A percentile compares a stretch with the other conserved stretches of the same genome.
These are phyloP conservation scores for Tetraselmis striata DNA, from an alignment of 139 green algal species.

Conservation along the genomic window DNA sequence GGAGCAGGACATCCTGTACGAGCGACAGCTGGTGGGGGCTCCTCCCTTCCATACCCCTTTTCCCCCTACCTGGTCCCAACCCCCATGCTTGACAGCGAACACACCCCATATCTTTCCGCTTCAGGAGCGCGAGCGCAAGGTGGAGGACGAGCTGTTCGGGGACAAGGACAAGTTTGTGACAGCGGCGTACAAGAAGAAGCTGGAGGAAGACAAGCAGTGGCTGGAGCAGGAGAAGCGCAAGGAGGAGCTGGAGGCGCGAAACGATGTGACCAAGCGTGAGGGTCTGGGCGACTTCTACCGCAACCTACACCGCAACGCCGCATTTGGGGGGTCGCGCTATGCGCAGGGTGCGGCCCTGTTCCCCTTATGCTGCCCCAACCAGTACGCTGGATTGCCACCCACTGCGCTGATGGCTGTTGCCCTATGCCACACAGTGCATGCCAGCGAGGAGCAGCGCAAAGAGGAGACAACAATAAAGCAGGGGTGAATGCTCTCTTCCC, in stretches of 20 bases:
- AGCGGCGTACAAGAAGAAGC: constrained; percentile 83
- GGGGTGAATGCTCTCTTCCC: neutral
- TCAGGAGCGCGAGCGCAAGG: constrained; percentile 40
- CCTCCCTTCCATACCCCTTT: no score
- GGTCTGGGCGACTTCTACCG: constrained; percentile 37
- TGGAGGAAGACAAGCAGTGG: constrained; percentile 80
- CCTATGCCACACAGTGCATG: neutral
- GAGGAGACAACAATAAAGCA: neutral
- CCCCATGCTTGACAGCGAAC: no score
- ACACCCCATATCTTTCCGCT: no score
- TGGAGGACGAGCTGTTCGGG: constrained; percentile 85
- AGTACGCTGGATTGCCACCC: neutral
- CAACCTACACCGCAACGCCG: constrained; percentile 28
- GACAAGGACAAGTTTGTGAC: constrained; percentile 95
- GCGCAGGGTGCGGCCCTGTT: neutral
- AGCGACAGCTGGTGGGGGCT: constrained; percentile 42
- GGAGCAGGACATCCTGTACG: constrained; percentile 75
- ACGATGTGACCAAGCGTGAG: constrained; percentile 31
- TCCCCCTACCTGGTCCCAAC: no score
- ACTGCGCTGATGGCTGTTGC: neutral
- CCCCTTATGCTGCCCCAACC: neutral
- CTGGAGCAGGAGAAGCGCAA: constrained; percentile 31
- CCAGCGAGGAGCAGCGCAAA: neutral
- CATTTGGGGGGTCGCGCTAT: constrained; percentile 1
- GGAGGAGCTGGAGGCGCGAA: constrained; percentile 3